phyloP scores from a whole-genome alignment of 495 filamentous ascomycete species.

The Aspergillus nidulans region DNA sequence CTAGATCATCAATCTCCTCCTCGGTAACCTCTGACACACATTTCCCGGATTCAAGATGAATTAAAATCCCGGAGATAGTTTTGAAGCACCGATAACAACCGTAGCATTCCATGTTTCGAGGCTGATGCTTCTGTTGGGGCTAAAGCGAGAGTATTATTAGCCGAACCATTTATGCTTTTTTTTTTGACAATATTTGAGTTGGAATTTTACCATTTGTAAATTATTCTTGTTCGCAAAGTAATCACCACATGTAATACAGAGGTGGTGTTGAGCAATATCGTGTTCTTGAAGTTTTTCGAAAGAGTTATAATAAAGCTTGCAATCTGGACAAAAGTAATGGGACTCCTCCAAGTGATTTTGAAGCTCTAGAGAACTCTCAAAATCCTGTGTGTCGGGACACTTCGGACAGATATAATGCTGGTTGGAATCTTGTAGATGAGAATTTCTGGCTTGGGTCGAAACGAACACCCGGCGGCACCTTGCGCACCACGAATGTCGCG shows the following conservation, averaged over 20 bases:
- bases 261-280: not conserved
- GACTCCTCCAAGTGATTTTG: not conserved
- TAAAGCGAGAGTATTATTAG: not conserved
- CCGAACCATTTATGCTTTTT: not conserved
- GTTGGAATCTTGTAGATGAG: constrained; percentile 2
- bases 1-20: constrained; percentile 9
- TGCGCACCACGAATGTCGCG: constrained; percentile 11
- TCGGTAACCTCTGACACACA: constrained; percentile 1
- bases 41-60: constrained; percentile 5
- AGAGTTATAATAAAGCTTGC: not conserved
- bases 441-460: constrained; percentile 1
- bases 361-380: constrained; percentile 2
- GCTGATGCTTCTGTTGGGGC: constrained; percentile 6
- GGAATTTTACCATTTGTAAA: constrained; percentile 1
- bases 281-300: not conserved
- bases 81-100: constrained; percentile 1
- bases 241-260: constrained; percentile 1
- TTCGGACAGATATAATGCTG: not conserved
- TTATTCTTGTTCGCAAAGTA: constrained; percentile 6
- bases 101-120: constrained; percentile 6
- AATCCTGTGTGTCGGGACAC: constrained; percentile 1
- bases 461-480: constrained; percentile 11
- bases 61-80: constrained; percentile 1
- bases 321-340: constrained; percentile 1
- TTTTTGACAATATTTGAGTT: not conserved